Percentiles rank a stretch among this genome's conserved stretches.
Conservation (phyloP, 78 protist genomes). For the Dictyostelium intermedium region DNA sequence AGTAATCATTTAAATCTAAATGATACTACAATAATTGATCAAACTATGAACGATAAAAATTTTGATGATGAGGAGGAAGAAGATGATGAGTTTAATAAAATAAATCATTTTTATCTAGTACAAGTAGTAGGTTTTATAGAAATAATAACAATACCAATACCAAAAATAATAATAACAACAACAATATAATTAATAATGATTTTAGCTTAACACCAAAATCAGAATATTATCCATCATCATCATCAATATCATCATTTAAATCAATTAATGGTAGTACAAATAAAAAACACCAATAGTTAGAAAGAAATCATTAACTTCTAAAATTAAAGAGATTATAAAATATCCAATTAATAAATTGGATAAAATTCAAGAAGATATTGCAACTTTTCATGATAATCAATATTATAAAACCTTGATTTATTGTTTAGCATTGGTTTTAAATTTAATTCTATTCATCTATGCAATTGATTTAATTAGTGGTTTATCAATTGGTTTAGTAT, state of each 20-base stretch:
- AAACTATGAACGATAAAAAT: not conserved
- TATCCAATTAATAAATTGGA: conserved; percentile 50
- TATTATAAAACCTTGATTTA: not conserved
- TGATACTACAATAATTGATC: not conserved
- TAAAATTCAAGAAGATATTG: conserved; percentile 14
- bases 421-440: not conserved
- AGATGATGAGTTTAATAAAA: not conserved
- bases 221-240: not conserved
- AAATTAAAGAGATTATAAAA: conserved; percentile 7
- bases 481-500: not conserved
- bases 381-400: not conserved
- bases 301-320: not conserved
- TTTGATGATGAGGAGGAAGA: not conserved
- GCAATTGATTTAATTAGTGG: conserved; percentile 24
- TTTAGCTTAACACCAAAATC: not conserved
- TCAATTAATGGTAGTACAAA: not conserved
- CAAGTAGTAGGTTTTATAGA: not conserved
- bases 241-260: not conserved
- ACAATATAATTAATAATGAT: not conserved
- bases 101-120: not conserved
- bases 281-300: not conserved
- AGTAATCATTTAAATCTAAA: not conserved
- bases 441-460: conserved; percentile 20
- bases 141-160: too few relatives aligned
- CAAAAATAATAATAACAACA: not conserved